Base-by-base conservation (phyloP, 805 yeast genomes). In the Metschnikowia henanensis region DNA sequence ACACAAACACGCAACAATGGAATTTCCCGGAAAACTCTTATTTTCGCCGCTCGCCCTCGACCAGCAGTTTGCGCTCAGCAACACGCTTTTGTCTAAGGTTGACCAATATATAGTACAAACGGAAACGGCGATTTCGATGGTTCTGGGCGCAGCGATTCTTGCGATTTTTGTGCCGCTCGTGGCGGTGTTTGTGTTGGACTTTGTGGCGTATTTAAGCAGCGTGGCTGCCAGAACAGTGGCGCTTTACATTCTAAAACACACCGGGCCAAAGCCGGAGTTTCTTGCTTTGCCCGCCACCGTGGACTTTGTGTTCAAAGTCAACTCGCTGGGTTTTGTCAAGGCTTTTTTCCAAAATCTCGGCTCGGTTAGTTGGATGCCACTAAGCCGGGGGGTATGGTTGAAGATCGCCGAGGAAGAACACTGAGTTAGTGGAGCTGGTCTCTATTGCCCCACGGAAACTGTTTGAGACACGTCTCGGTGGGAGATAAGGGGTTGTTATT, bases 71-170 rank as follows among this genome's bases (percentile, higher is more conserved):
- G 31, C 28, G 12, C 16, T 35, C 22, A 23, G 20, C 34, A 19
- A 10, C 33, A 31, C 34, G 7, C 5, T 35, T 6, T 12, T 30
- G 19, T 8, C 39, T 4, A 30, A 16, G 16, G 30, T 36, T 29
- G 19, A 31, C 37, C 41, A 26, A 9, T 6, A 36, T 4, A 16
- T 41, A 16, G 21, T 18, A 5, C 31, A 31, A 26, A 23, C 41
- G 25, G 45, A 41, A 22, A n/a, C 34, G 3, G 20, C 40, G 15
- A 23, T 41, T 13, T 41, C 45, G 17, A 25, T 26, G 22, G 30
- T 36, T 15, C 41, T 36, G 40, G 45, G 45, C 10, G 21, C 28
- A 12, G 45, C 41, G 20, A 19, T 41, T 13, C 37, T 41, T 7
- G 45, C 37, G 2, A 35, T 41, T 7, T 21, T 22, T 12, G 37